phyloP scores from a whole-genome alignment of 2,329 filamentous ascomycete species.

The Pyricularia pennisetigena region DNA sequence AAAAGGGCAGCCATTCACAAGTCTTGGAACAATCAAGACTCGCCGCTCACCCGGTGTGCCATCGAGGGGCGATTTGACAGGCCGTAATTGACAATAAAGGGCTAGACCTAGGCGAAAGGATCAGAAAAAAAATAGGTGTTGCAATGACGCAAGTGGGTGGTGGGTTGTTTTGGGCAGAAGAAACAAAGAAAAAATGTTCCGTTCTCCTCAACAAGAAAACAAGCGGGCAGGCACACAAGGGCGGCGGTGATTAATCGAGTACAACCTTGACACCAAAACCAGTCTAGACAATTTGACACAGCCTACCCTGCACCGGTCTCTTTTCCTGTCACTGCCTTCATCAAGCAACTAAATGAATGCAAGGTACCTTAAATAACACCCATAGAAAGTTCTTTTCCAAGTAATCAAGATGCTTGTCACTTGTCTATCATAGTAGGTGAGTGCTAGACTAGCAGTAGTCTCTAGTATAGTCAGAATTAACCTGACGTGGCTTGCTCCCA shows the following conservation, averaged over 20 bases:
- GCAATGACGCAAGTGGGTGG: background rate
- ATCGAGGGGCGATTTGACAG: background rate
- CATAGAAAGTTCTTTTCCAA: background rate
- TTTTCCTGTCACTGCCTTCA: background rate
- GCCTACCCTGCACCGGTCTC: background rate
- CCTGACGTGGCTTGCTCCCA: background rate
- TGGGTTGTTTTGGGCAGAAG: background rate
- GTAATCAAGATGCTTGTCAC: background rate
- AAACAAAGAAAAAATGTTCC: too few species aligned
- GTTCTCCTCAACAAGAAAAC: too few species aligned
- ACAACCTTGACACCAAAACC: background rate
- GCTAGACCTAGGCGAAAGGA: background rate
- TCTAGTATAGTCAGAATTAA: background rate
- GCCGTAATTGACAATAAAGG: background rate
- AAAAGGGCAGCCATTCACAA: background rate
- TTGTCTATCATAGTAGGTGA: too few species aligned
- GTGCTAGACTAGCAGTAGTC: too few species aligned
- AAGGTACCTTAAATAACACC: too few species aligned
- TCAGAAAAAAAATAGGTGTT: background rate
- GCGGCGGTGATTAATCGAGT: too few species aligned
- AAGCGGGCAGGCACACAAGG: too few species aligned
- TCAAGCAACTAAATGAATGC: too few species aligned
- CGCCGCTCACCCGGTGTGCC: background rate
- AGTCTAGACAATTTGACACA: background rate
- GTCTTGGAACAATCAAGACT: background rate